A percentile compares a stretch with the other conserved stretches of the same genome.
Evolutionary conservation across 768 basidiomycete genomes (phyloP).

Genomic region (Neoboletus subvelutipes): DNA sequence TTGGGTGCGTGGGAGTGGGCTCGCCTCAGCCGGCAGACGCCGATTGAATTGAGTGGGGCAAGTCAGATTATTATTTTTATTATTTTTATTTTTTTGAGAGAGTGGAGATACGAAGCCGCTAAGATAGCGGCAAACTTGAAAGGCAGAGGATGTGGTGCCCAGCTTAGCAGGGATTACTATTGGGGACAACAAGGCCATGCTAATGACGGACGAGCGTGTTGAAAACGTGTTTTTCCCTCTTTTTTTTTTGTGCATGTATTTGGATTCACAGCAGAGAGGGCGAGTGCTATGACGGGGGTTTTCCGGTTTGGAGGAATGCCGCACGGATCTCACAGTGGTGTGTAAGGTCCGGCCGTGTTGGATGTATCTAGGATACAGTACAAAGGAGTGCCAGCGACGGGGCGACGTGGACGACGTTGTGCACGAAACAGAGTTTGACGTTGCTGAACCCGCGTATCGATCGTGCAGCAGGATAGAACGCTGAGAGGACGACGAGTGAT

Average conservation of each 20-base stretch:
- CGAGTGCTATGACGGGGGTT: neutral
- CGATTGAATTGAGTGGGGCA: constrained; percentile 31
- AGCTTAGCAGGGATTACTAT: constrained; percentile 1
- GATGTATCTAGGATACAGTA: constrained; percentile 14
- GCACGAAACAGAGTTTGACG: neutral
- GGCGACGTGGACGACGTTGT: neutral
- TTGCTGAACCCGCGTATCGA: neutral
- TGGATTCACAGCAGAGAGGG: neutral
- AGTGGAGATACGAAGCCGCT: constrained; percentile 26
- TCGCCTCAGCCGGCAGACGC: constrained; percentile 14
- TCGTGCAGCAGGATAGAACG: neutral
- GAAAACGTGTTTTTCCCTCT: constrained; percentile 1
- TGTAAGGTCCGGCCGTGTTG: constrained; percentile 10
- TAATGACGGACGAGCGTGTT: constrained; percentile 11
- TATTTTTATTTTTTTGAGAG: neutral
- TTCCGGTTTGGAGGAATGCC: neutral
- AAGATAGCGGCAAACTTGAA: constrained; percentile 10
- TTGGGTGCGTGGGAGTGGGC: constrained; percentile 24
- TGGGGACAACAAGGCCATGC: constrained; percentile 18
- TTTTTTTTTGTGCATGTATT: neutral
- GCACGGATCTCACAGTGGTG: constrained; percentile 18
- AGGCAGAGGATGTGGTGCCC: constrained; percentile 7
- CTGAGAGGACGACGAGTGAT: constrained; percentile 1
- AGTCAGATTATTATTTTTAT: neutral
- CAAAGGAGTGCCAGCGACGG: neutral